Evolutionary conservation across 345 rosid genomes (phyloP), one percentile per base, ranked within the genome.

Genomic region (Carallia brachiata): DNA sequence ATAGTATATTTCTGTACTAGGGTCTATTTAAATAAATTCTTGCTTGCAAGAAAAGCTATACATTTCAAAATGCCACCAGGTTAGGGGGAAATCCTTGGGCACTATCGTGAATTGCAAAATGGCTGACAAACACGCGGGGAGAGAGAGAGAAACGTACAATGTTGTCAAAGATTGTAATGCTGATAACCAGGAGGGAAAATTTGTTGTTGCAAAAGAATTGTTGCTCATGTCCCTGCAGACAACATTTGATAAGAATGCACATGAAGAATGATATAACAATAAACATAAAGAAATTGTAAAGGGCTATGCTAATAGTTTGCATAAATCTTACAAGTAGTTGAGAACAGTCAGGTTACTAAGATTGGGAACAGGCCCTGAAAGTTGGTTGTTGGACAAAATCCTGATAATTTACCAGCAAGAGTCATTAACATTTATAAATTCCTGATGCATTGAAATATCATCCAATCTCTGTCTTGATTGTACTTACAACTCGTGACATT

Each of bases 181-280:
- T 40, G 83, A 69, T 50, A 87, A 44, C 98, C 98, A 96, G 6
- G 81, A 23, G 57, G 95, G 96, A 75, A 92, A 52, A 1, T 59
- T 75, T 40, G 92, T 50, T n/a, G 68, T 3, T 1, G 70, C 74
- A 34, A 96, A 90, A 56, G 77, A 81, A 37, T 92, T 96, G 77
- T 88, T 92, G 79, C 98, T 90, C 68, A 92, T 61, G 72, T 89
- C 97, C 83, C 99, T 96, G 86, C 73, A 71, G 19, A 73, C 36
- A 71, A 62, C 63, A 58, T 15, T 13, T 19, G 34, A 3, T 54
- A 65, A 36, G 34, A 68, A 52, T 4, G 30, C 58, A 52, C 3
- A 52, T 23, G 4, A 13, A 23, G 7, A 50, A 36, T 9, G 56
- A 30, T 47, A 70, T 23, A 44, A 59, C 36, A 39, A 50, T 23